These are phyloP conservation scores for Trichomonascus vanleenenianus DNA, from an alignment of 805 yeast species.

Conservation along the genomic window DNA sequence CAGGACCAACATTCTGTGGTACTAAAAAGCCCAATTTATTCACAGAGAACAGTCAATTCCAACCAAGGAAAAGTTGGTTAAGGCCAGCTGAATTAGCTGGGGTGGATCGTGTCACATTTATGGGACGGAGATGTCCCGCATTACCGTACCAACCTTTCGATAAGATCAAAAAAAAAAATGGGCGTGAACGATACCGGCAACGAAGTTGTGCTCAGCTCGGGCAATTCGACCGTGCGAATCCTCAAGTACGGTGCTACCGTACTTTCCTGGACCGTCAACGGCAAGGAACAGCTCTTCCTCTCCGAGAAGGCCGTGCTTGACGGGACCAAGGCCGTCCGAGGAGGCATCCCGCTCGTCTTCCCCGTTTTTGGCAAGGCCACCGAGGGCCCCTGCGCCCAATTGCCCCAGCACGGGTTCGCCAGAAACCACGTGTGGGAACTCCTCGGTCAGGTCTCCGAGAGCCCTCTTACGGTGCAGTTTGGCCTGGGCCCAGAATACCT, in stretches of 20 bases:
- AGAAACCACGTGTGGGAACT: constrained; percentile 90
- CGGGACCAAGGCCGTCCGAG: constrained; percentile 91
- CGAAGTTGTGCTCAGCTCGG: constrained; percentile 52
- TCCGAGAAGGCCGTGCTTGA: constrained; percentile 62
- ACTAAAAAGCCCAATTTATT: too few species aligned
- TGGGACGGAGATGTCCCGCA: too few species aligned
- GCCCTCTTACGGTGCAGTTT: constrained; percentile 77
- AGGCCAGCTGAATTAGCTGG: too few species aligned
- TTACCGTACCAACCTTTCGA: background rate
- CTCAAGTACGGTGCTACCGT: constrained; percentile 87
- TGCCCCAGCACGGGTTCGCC: constrained; percentile 97
- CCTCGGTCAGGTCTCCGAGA: constrained; percentile 68
- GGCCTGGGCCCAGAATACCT: constrained; percentile 85
- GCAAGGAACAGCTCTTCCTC: constrained; percentile 76
- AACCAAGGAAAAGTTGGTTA: too few species aligned
- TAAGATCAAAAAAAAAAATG: constrained; percentile 35
- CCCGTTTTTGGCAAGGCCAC: constrained; percentile 72
- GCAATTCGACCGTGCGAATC: constrained; percentile 55
- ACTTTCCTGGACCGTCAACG: constrained; percentile 67
- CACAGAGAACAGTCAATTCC: too few species aligned
- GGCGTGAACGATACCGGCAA: constrained; percentile 59
- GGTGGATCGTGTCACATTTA: too few species aligned
- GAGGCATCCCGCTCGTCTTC: constrained; percentile 95
- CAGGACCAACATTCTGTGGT: too few species aligned
- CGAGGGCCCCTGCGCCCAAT: constrained; percentile 46